These are phyloP conservation scores for Akanthomyces muscarius DNA, from an alignment of 2,329 filamentous ascomycete species.

Conservation along the genomic window DNA sequence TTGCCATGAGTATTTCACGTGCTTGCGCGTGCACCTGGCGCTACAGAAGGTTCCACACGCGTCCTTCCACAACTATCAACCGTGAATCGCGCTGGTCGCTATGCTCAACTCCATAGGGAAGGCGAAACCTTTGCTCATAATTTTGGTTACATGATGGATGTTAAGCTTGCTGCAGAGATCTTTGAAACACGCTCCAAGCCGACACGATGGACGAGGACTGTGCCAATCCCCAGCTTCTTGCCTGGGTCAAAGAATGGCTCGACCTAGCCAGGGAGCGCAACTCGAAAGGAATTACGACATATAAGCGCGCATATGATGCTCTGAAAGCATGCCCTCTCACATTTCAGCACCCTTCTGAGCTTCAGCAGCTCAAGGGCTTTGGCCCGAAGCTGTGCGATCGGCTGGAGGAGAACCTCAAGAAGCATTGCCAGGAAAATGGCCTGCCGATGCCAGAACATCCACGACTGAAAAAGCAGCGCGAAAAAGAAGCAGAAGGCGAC, in stretches of 20 bases:
- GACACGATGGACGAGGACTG: conserved; percentile 14
- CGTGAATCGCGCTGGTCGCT: not conserved
- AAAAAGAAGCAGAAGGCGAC: conserved; percentile 34
- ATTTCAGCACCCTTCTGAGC: conserved; percentile 69
- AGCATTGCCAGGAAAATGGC: conserved; percentile 63
- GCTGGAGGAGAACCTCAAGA: conserved; percentile 57
- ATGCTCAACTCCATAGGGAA: not conserved
- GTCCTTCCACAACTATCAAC: not conserved
- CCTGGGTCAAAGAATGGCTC: conserved; percentile 75
- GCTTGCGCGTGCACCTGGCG: conserved; percentile 6
- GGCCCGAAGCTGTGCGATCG: conserved; percentile 68
- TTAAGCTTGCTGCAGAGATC: not conserved
- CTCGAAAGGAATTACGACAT: conserved; percentile 66
- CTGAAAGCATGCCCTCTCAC: conserved; percentile 69
- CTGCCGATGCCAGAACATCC: conserved; percentile 63
- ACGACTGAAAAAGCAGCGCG: conserved; percentile 36
- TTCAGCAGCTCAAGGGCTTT: conserved; percentile 68
- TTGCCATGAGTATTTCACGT: not conserved
- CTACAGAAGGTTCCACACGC: conserved; percentile 1
- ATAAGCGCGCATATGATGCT: conserved; percentile 72
- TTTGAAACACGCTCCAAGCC: not conserved
- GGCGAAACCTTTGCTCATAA: not conserved
- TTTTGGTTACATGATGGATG: not conserved
- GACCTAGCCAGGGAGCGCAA: conserved; percentile 65
- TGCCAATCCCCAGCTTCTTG: conserved; percentile 66